Base-by-base conservation (phyloP, 352 stramenopile genomes). In the Pythium folliculosum region DNA sequence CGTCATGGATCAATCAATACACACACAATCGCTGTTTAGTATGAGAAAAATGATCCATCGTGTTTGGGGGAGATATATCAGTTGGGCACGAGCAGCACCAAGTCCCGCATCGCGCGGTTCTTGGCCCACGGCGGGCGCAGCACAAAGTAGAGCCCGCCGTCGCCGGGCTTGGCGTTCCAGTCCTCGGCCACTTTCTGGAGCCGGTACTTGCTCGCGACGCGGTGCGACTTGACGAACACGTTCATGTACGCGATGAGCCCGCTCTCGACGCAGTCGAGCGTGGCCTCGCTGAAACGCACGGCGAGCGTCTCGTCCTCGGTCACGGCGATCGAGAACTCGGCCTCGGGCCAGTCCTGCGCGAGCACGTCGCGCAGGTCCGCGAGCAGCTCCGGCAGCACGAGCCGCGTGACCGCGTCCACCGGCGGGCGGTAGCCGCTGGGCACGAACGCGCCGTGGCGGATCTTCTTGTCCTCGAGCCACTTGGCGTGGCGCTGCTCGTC, bases 221-320 rank as follows among this genome's bases (percentile, higher is more conserved):
- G 76, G 47, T 92, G 84, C 56, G 73, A 87, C 53, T 85, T 83
- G 51, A 79, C 75, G 8, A 94, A 82, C 7, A 93, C 84, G 61
- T 93, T 92, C 84, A 94, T 94, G 70, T 93, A 94, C 23, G 86
- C 82, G 30, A 89, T 77, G 25, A 94, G 71, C 3, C 78, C 82
- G 32, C 67, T 77, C 52, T 92, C 84, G 43, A 71, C 58, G 51
- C 75, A 79, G 59, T 89, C 78, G 35, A 86, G 57, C 14, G 77
- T 77, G 40, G 70, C 55, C 30, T 81, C 73, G 30, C 62, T 66
- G 45, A 90, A 89, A 52, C 82, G 71, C 59, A 92, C 82, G 40
- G 80, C 78, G 38, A 94, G 63, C 54, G 80, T 84, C 27, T 89
- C 84, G 61, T 90, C 83, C 16, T 79, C 78, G 22, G 85, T 86